These are phyloP conservation scores for Colletotrichum noveboracense DNA, from an alignment of 2,329 filamentous ascomycete species.

Conservation along the genomic window DNA sequence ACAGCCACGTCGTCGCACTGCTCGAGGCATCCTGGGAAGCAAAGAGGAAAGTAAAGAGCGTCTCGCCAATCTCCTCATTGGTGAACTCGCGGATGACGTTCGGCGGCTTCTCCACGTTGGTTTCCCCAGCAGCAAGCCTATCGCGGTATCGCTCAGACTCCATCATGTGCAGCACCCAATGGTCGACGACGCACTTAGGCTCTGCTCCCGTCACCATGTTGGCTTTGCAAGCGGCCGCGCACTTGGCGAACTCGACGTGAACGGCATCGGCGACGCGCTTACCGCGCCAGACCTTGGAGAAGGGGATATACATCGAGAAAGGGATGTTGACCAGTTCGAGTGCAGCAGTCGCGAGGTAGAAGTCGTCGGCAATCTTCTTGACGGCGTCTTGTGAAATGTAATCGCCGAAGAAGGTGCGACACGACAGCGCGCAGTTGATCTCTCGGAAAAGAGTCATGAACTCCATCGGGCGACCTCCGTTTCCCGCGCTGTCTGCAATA, in stretches of 20 bases:
- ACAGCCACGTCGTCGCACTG: conserved; percentile 58
- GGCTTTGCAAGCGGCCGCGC: conserved; percentile 73
- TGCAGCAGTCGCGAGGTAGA: conserved; percentile 78
- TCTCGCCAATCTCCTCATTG: conserved; percentile 53
- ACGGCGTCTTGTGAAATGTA: conserved; percentile 77
- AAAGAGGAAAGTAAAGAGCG: conserved; percentile 59
- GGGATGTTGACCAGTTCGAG: conserved; percentile 84
- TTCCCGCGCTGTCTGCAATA: conserved; percentile 59
- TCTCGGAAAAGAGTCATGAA: conserved; percentile 80
- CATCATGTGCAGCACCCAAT: conserved; percentile 77
- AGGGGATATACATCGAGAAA: conserved; percentile 71
- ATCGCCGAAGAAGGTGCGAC: conserved; percentile 80
- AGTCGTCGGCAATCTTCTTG: conserved; percentile 79
- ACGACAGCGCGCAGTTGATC: conserved; percentile 79
- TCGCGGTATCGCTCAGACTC: conserved; percentile 72
- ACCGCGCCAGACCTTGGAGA: conserved; percentile 77
- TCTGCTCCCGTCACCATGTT: conserved; percentile 73
- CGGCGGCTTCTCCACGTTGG: conserved; percentile 43
- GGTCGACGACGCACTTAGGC: conserved; percentile 77
- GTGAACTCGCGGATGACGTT: conserved; percentile 57
- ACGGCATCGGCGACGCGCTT: conserved; percentile 78
- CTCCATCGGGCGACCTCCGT: conserved; percentile 60
- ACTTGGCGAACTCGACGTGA: conserved; percentile 71
- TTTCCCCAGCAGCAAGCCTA: conserved; percentile 63
- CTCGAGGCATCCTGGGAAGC: conserved; percentile 59